Percentiles rank a stretch among this genome's conserved stretches.
Conservation (phyloP, 2,329 filamentous ascomycete genomes). For the Verticillium longisporum region DNA sequence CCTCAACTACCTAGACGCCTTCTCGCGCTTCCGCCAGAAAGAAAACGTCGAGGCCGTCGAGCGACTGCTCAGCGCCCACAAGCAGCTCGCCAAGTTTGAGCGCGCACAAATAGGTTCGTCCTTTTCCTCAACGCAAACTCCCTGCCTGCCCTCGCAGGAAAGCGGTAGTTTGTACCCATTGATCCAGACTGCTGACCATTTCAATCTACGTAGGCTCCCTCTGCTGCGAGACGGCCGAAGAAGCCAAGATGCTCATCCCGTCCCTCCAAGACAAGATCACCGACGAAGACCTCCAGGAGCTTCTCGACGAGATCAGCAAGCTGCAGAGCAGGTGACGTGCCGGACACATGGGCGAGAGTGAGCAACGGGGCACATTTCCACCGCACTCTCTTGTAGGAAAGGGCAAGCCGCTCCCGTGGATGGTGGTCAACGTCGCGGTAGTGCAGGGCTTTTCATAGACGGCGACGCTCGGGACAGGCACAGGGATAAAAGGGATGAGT, state of each 20-base stretch:
- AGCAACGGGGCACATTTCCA: not conserved
- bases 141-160: not conserved
- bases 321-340: constrained; percentile 37
- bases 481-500: not conserved
- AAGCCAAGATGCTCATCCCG: constrained; percentile 93
- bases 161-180: too few species aligned
- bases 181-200: constrained; percentile 1
- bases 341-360: not conserved
- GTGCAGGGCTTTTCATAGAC: not conserved
- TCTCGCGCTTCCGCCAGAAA: constrained; percentile 91
- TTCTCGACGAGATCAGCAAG: constrained; percentile 88
- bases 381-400: too few species aligned
- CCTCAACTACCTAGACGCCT: constrained; percentile 86
- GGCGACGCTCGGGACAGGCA: not conserved
- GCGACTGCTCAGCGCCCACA: constrained; percentile 71
- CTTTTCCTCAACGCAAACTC: not conserved
- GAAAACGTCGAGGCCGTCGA: constrained; percentile 94
- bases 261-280: constrained; percentile 82
- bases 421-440: not conserved
- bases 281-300: constrained; percentile 79
- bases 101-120: constrained; percentile 76
- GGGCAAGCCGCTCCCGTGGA: too few species aligned
- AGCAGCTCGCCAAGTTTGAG: constrained; percentile 85
- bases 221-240: constrained; percentile 87
- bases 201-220: constrained; percentile 61